phyloP scores from a whole-genome alignment of 2,329 filamentous ascomycete species.

The Trichoderma citrinoviride region DNA sequence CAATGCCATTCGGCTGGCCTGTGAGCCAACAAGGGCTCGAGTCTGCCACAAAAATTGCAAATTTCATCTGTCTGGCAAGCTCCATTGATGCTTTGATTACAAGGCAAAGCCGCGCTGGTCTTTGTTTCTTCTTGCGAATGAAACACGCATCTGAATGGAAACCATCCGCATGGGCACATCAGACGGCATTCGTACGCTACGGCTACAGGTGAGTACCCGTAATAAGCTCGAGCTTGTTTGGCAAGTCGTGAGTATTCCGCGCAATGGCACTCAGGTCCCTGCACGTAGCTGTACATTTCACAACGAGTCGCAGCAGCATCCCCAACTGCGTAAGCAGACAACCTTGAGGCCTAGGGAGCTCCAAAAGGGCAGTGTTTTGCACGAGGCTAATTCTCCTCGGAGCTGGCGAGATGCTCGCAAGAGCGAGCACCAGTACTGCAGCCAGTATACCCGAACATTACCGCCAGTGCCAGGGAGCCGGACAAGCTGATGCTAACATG shows the following conservation, averaged over 20 bases:
- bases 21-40: conserved; percentile 12
- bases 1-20: conserved; percentile 11
- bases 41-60: conserved; percentile 12
- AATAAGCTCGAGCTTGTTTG: too few relatives aligned
- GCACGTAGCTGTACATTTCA: too few relatives aligned
- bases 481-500: background rate
- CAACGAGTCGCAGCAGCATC: too few relatives aligned
- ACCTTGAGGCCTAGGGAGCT: too few relatives aligned
- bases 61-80: conserved; percentile 12
- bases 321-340: too few relatives aligned
- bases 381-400: too few relatives aligned
- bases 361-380: too few relatives aligned
- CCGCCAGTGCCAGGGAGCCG: background rate
- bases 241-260: too few relatives aligned
- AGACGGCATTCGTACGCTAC: background rate
- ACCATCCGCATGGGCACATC: background rate
- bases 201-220: background rate
- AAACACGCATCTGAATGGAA: background rate
- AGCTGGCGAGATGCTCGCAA: too few relatives aligned
- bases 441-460: background rate
- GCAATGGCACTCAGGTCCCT: too few relatives aligned
- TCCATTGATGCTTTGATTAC: background rate
- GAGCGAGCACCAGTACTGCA: background rate
- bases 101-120: too few relatives aligned
- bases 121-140: background rate